Evolutionary conservation across 179 eudicot genomes (phyloP).

Genomic region (Amaranthus tricolor): DNA sequence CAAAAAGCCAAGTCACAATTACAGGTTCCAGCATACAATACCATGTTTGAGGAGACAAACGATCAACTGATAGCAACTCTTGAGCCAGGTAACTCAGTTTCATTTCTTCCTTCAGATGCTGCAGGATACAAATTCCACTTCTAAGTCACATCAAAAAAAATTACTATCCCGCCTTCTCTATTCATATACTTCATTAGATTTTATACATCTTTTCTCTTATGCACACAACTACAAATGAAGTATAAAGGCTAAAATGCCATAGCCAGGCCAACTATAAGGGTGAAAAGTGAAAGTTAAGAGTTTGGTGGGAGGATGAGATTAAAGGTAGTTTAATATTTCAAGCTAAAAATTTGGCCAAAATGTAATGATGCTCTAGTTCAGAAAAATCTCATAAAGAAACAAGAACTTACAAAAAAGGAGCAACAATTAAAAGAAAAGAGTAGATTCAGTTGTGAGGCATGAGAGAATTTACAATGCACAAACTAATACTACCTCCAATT

Average conservation of each 20-base stretch:
- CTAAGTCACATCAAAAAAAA: constrained; percentile 14
- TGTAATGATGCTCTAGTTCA: no score
- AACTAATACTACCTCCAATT: no score
- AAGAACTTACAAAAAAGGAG: background rate
- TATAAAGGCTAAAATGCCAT: no score
- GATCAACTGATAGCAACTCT: constrained; percentile 91
- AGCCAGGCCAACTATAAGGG: no score
- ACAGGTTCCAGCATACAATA: constrained; percentile 29
- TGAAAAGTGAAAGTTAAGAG: no score
- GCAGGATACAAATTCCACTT: constrained; percentile 18
- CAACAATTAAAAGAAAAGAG: background rate
- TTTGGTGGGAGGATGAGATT: no score
- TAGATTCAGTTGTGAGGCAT: background rate
- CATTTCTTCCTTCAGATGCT: constrained; percentile 99
- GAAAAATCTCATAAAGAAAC: no score
- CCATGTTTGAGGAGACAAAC: constrained; percentile 98
- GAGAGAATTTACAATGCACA: background rate
- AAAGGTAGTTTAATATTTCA: no score
- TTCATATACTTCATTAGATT: background rate
- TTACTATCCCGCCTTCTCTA: background rate
- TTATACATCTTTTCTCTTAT: no score
- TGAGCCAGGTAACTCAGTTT: constrained; percentile 96
- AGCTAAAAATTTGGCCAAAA: no score
- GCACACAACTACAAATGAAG: no score
- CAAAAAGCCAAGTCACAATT: background rate